Conservation (phyloP, 148 eudicot species). For the Selenicereus undatus region DNA sequence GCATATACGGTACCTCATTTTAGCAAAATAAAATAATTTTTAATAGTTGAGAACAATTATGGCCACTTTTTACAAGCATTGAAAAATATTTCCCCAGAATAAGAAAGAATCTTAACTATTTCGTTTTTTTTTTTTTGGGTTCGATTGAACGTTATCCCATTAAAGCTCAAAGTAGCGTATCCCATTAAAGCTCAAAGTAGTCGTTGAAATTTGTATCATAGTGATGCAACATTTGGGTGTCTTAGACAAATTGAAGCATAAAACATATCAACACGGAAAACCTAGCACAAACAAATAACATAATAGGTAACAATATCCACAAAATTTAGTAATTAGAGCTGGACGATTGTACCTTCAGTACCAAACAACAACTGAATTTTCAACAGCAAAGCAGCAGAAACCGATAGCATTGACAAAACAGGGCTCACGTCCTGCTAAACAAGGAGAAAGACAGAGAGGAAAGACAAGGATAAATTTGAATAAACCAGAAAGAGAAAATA, state of each 20-base stretch:
- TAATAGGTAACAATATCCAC: not conserved
- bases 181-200: no score
- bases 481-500: not conserved
- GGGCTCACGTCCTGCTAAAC: not conserved
- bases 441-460: not conserved
- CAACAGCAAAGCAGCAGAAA: not conserved
- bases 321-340: not conserved
- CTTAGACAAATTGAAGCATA: not conserved
- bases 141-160: no score
- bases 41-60: no score
- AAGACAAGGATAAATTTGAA: not conserved
- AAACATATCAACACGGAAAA: not conserved
- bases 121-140: no score
- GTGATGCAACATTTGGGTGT: no score
- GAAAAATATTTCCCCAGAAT: no score
- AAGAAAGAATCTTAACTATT: no score
- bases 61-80: no score
- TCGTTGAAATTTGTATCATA: no score
- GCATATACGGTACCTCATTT: no score
- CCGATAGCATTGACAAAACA: not conserved
- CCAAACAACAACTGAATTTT: not conserved
- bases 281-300: not conserved
- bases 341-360: not conserved
- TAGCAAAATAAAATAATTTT: no score
- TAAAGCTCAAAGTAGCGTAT: no score